phyloP scores from a whole-genome alignment of 1,139 yeast species.

The Magnusiomyces ingens region DNA sequence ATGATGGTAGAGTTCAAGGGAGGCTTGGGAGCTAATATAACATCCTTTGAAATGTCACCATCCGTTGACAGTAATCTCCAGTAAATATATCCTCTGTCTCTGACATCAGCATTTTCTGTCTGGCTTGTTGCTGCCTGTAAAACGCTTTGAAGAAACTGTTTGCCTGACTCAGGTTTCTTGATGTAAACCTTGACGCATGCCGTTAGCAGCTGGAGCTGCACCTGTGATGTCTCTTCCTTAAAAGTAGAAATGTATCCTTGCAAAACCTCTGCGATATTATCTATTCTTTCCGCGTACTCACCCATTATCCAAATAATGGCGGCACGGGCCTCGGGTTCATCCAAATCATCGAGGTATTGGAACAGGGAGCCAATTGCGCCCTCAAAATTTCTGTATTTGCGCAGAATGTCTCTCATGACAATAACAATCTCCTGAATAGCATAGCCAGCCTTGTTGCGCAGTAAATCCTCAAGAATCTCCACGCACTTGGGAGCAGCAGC shows the following conservation, averaged over 20 bases:
- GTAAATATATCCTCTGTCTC: conserved; percentile 90
- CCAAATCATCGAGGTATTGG: conserved; percentile 51
- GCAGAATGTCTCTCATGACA: conserved; percentile 66
- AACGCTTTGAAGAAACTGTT: conserved; percentile 57
- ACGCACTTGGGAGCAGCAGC: conserved; percentile 59
- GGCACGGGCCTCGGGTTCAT: conserved; percentile 56
- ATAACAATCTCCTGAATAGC: conserved; percentile 74
- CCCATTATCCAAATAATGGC: conserved; percentile 90
- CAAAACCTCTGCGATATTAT: conserved; percentile 42
- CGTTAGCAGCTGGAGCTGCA: conserved; percentile 72
- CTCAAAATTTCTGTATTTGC: conserved; percentile 64
- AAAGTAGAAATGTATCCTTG: conserved; percentile 53
- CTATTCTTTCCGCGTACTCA: conserved; percentile 73
- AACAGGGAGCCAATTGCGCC: conserved; percentile 65
- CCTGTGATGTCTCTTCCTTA: conserved; percentile 61
- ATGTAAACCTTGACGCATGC: conserved; percentile 72
- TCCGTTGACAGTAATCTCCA: conserved; percentile 84
- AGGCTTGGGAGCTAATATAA: conserved; percentile 59
- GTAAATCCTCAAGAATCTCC: conserved; percentile 63
- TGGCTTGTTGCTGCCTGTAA: conserved; percentile 73
- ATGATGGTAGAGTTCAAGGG: conserved; percentile 68
- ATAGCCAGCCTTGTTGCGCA: conserved; percentile 71
- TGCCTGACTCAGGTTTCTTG: conserved; percentile 40
- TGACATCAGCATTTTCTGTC: conserved; percentile 83
- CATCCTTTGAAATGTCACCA: conserved; percentile 40